These are phyloP conservation scores for Suillus brevipes DNA, from an alignment of 768 basidiomycete genomes.

Conservation along the genomic window DNA sequence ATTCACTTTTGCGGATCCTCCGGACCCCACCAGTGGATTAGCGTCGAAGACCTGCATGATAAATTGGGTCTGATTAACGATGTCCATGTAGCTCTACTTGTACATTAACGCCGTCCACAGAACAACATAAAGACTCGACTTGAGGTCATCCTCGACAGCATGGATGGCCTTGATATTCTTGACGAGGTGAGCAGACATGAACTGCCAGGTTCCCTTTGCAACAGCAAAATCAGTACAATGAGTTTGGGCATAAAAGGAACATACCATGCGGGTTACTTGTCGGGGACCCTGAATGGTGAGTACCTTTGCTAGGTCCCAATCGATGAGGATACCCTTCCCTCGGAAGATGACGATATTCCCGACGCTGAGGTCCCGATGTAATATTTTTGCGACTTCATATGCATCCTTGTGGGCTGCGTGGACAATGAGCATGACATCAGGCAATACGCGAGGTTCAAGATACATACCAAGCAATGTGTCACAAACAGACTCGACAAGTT, in stretches of 20 bases:
- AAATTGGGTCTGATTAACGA: not conserved
- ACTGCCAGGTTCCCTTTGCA: constrained; percentile 8
- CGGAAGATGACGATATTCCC: constrained; percentile 6
- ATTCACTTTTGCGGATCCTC: not conserved
- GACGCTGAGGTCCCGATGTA: constrained; percentile 7
- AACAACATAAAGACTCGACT: not conserved
- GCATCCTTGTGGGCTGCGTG: constrained; percentile 2
- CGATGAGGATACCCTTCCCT: not conserved
- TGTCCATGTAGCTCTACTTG: not conserved
- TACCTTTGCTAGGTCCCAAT: constrained; percentile 10
- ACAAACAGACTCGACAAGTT: too few relatives aligned
- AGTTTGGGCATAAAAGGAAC: not conserved
- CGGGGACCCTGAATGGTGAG: not conserved
- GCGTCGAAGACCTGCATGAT: not conserved
- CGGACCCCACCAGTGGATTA: not conserved
- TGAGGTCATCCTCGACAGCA: not conserved
- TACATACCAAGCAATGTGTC: too few relatives aligned
- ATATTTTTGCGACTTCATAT: not conserved
- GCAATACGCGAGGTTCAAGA: not conserved
- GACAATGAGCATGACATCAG: not conserved
- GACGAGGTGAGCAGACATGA: not conserved
- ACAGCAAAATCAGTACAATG: not conserved
- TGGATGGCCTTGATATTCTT: not conserved
- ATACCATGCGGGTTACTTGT: not conserved
- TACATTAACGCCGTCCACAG: not conserved